Evolutionary conservation across 148 eudicot species (phyloP).

Genomic region (Tetragonia tetragonoides): DNA sequence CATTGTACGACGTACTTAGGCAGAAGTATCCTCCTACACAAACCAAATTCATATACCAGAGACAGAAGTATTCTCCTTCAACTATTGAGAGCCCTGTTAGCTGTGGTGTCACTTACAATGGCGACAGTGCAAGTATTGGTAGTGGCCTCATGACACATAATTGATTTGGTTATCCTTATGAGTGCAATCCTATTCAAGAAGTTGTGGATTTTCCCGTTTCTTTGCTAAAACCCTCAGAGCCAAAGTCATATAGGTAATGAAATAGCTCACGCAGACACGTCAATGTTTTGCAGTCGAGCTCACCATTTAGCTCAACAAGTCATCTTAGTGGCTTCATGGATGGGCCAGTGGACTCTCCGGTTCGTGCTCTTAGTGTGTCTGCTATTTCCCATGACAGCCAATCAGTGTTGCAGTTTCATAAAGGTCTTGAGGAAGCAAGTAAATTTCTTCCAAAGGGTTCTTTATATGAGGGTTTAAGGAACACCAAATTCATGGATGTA

Average conservation of each 20-base stretch:
- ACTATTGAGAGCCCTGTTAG: slow-evolving; percentile 15
- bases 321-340: slow-evolving; percentile 30
- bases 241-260: slow-evolving; percentile 31
- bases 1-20: slow-evolving; percentile 61
- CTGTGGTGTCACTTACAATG: neutral
- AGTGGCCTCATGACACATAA: slow-evolving; percentile 12
- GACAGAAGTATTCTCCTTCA: slow-evolving; percentile 24
- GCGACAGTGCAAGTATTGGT: slow-evolving; percentile 16
- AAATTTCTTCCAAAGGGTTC: slow-evolving; percentile 49
- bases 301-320: slow-evolving; percentile 33
- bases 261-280: slow-evolving; percentile 27
- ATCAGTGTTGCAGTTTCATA: slow-evolving; percentile 52
- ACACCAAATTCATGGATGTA: neutral
- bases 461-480: slow-evolving; percentile 24
- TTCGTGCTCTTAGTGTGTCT: slow-evolving; percentile 43
- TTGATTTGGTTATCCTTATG: slow-evolving; percentile 24
- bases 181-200: slow-evolving; percentile 24
- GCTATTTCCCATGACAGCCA: slow-evolving; percentile 51
- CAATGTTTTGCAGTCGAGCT: slow-evolving; percentile 23
- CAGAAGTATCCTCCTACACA: slow-evolving; percentile 38
- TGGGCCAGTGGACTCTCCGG: slow-evolving; percentile 39
- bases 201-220: slow-evolving; percentile 21
- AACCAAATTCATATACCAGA: slow-evolving; percentile 8
- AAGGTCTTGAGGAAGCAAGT: slow-evolving; percentile 61
- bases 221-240: slow-evolving; percentile 26